Conservation (phyloP, 2,329 filamentous ascomycete species). For the Claviceps spartinae region DNA sequence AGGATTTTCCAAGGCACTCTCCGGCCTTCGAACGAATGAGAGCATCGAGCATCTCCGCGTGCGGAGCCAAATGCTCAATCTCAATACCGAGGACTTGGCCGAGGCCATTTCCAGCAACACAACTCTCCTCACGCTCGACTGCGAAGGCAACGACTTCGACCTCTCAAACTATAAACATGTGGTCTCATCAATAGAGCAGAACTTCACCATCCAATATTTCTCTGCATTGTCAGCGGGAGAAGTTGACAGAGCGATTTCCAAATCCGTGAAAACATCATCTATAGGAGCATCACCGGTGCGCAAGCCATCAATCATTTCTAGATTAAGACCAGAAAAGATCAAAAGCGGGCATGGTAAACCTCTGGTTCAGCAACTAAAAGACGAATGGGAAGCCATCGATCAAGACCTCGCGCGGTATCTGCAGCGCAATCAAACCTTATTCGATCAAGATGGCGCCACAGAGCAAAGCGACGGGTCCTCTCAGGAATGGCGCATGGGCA, state of each 20-base stretch:
- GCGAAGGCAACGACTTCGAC: slow-evolving; percentile 41
- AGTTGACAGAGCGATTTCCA: slow-evolving; percentile 21
- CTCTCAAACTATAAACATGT: slow-evolving; percentile 36
- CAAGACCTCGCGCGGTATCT: slow-evolving; percentile 21
- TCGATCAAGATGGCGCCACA: slow-evolving; percentile 11
- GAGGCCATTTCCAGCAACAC: slow-evolving; percentile 34
- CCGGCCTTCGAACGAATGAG: slow-evolving; percentile 30
- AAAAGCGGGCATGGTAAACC: slow-evolving; percentile 16
- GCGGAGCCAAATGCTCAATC: slow-evolving; percentile 41
- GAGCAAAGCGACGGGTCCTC: slow-evolving; percentile 13
- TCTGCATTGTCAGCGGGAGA: slow-evolving; percentile 26
- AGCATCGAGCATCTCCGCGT: slow-evolving; percentile 37
- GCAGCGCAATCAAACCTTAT: slow-evolving; percentile 20
- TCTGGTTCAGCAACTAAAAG: slow-evolving; percentile 23
- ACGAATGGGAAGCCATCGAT: slow-evolving; percentile 25
- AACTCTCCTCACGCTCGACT: slow-evolving; percentile 38
- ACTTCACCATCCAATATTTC: slow-evolving; percentile 30
- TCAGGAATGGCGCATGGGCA: slow-evolving; percentile 9
- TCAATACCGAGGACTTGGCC: slow-evolving; percentile 39
- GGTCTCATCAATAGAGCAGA: slow-evolving; percentile 28
- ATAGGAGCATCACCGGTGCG: slow-evolving; percentile 15
- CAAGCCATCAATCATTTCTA: slow-evolving; percentile 21
- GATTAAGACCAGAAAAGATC: slow-evolving; percentile 19
- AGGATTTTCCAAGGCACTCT: slow-evolving; percentile 37
- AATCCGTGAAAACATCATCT: slow-evolving; percentile 18